Evolutionary conservation across 2,329 filamentous ascomycete species (phyloP), one percentile per base, ranked within the genome.

Genomic region (Ascochyta pisi): DNA sequence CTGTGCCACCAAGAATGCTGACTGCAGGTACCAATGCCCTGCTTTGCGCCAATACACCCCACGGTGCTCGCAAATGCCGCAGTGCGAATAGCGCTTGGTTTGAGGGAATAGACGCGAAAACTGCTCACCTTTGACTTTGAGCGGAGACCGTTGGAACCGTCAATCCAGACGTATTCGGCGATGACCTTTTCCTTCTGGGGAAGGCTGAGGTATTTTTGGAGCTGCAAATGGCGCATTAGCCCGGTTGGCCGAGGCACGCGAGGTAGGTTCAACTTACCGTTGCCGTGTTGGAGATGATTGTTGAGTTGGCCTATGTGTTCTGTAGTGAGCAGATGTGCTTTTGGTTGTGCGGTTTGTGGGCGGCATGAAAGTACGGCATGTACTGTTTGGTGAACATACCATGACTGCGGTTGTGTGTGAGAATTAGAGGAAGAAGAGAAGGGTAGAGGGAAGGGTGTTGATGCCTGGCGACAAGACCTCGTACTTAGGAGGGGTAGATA

Each of bases 91-190:
- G 42, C 34, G 50, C 48, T 19, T 38, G 42, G 47, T 56, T 46
- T 53, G 27, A 50, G 44, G 41, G 23, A 33, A 38, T 29, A 50
- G 43, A 24, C 16, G 39, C 27, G 59, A 58, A 64, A 60, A 60
- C 64, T 54, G 64, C 91, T 84, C 84, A 97, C 94, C 86, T 92
- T 96, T 76, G 90, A 94, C 84, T 98, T 99, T 77, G 92, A 96
- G 73, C 95, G 92, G 69, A 91, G 85, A 73, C 89, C 89, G 77
- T 93, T 92, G 65, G 82, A 79, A 65, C 90, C 84, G 75, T 97
- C 93, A 77, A 97, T 89, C 94, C 94, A 97, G 84, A 97, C 88
- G 82, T 97, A 97, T 83, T 97, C 94, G 75, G 92, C 94, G 80
- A 96, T 95, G 76, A 96, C 84, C 70, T 82, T 83, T 78, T 92